Evolutionary conservation across 495 filamentous ascomycete species (phyloP).

Genomic region (Niebla homalea): DNA sequence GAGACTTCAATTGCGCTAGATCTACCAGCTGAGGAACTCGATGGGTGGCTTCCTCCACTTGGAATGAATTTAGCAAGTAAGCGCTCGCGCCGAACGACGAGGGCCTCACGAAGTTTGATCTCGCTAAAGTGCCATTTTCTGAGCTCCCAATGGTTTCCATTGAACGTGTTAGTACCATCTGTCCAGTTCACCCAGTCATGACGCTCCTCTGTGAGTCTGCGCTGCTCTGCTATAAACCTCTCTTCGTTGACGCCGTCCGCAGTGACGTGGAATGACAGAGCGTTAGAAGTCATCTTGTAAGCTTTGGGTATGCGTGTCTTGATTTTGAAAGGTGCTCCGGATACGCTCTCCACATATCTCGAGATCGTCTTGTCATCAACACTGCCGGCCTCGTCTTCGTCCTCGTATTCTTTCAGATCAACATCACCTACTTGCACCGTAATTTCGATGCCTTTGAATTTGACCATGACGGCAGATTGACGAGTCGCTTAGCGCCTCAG

Average conservation of each 20-base stretch:
- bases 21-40: too few species aligned
- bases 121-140: too few species aligned
- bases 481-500: too few species aligned
- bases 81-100: too few species aligned
- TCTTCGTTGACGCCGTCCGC: neutral
- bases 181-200: neutral
- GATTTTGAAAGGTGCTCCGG: neutral
- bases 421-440: neutral
- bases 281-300: neutral
- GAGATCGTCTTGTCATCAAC: neutral
- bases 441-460: neutral
- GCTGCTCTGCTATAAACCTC: too few species aligned
- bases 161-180: too few species aligned
- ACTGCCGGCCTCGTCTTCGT: neutral
- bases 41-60: too few species aligned
- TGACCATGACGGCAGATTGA: neutral
- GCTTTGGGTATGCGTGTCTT: neutral
- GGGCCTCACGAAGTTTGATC: too few species aligned
- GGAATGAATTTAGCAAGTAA: too few species aligned
- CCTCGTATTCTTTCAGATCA: conserved; percentile 1
- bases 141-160: too few species aligned
- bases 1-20: neutral
- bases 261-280: neutral
- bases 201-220: too few species aligned
- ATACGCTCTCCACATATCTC: conserved; percentile 1